Evolutionary conservation across 116 monocot genomes (phyloP).

Genomic region (Cymodocea nodosa): DNA sequence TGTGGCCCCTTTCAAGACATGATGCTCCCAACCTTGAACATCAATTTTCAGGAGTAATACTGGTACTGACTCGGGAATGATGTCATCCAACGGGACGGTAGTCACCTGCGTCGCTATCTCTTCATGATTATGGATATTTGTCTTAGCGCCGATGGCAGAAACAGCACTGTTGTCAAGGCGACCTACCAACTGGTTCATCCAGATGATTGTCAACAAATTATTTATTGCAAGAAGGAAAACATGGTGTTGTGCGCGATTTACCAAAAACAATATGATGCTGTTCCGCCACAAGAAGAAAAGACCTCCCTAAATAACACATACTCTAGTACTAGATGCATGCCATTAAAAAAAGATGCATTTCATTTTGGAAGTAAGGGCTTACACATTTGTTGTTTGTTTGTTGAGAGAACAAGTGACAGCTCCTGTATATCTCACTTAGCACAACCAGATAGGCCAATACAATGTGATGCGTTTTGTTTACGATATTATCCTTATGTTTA

Average conservation of each 20-base stretch:
- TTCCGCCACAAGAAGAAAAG: too few relatives aligned
- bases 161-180: slow-evolving; percentile 94
- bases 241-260: too few relatives aligned
- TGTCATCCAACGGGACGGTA: slow-evolving; percentile 64
- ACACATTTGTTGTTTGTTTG: too few relatives aligned
- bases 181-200: slow-evolving; percentile 49
- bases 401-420: too few relatives aligned
- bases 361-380: too few relatives aligned
- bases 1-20: slow-evolving; percentile 57
- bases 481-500: too few relatives aligned
- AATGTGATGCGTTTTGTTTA: too few relatives aligned
- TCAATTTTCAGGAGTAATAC: slow-evolving; percentile 78
- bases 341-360: too few relatives aligned
- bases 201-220: slow-evolving; percentile 1
- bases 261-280: too few relatives aligned
- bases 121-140: slow-evolving; percentile 76
- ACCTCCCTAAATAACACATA: background rate
- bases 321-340: too few relatives aligned
- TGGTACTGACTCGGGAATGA: slow-evolving; percentile 41
- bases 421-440: too few relatives aligned
- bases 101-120: slow-evolving; percentile 60
- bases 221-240: background rate
- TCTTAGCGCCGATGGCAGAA: slow-evolving; percentile 71
- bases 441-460: too few relatives aligned
- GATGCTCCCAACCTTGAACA: slow-evolving; percentile 93